Base-by-base conservation (phyloP, 768 basidiomycete genomes). In the Russula griseocarnosa region DNA sequence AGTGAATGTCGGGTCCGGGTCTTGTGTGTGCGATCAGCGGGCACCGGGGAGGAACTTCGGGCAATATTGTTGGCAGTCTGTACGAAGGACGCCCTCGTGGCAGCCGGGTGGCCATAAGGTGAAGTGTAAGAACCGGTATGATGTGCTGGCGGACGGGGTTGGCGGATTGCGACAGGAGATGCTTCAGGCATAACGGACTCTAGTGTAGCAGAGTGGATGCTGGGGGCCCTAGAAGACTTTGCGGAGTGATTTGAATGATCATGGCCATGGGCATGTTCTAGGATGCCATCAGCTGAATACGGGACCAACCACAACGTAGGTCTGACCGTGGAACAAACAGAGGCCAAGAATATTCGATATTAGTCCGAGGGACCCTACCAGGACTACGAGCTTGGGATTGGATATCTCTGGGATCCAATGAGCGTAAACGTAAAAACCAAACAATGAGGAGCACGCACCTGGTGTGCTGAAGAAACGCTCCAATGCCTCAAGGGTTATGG, bases 331-430 rank as follows among this genome's bases (percentile, higher is more conserved):
- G 81, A 98, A 98, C 55, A 99, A 77, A 79, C 96, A 90, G 40
- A 99, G 75, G 10, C 97, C 97, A 52, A 98, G 82, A 30, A 98
- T 81, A 71, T 99, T 99, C 28, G 94, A 97, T 0, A 88, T 83
- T 14, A 99, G 77, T 40, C 97, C 97, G 14, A 94, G 79, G 28
- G 84, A 84, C 8, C 97, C 97, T 28, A 99, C 97, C 24, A 95
- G 76, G 10, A 98, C 92, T 36, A 99, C 83, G 16, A 99, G 78
- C 69, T 83, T 84, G 0, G 97, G 92, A 70, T 91, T 95, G 20
- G 86, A 86, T 42, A 99, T 90, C 73, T 97, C 96, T 92, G 74
- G 42, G 22, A 57, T 6, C 42, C 47, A 26, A 58, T 52, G 36
- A 67, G 42, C 22, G 22, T 50, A 36, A n/a, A 3, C n/a, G n/a